Evolutionary conservation across 179 eudicot genomes (phyloP).

Genomic region (Gypsophila paniculata): DNA sequence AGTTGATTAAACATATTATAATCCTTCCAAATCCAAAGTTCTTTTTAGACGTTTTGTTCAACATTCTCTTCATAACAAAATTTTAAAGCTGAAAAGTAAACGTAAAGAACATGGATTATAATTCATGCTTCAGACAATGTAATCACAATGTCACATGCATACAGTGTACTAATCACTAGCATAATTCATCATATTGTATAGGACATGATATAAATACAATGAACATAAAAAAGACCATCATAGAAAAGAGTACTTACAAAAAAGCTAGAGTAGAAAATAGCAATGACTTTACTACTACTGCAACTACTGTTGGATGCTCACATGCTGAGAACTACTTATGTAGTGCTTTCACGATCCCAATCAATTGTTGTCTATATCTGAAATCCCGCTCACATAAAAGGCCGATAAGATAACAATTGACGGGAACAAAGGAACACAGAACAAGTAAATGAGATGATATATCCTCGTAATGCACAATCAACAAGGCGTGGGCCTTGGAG

Average conservation of each 20-base stretch:
- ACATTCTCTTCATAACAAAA: too few species aligned
- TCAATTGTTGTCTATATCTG: too few species aligned
- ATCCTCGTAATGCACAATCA: background rate
- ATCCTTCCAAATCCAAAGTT: background rate
- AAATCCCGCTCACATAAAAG: too few species aligned
- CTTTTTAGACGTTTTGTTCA: too few species aligned
- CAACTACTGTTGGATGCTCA: background rate
- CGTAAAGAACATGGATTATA: too few species aligned
- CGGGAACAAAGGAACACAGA: too few species aligned
- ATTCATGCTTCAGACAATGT: too few species aligned
- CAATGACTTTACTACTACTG: background rate
- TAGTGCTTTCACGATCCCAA: background rate
- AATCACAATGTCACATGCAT: background rate
- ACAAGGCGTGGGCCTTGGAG: conserved; percentile 7
- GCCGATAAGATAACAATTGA: too few species aligned
- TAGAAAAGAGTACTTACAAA: background rate
- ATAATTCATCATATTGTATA: background rate
- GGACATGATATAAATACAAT: too few species aligned
- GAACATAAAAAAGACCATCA: too few species aligned
- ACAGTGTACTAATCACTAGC: background rate
- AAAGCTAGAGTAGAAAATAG: background rate
- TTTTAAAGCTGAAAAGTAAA: too few species aligned
- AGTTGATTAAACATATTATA: too few species aligned
- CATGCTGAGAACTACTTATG: background rate
- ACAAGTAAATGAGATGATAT: background rate